Evolutionary conservation across 164 flowering plant genomes (phyloP).

Genomic region (Malania oleifera): DNA sequence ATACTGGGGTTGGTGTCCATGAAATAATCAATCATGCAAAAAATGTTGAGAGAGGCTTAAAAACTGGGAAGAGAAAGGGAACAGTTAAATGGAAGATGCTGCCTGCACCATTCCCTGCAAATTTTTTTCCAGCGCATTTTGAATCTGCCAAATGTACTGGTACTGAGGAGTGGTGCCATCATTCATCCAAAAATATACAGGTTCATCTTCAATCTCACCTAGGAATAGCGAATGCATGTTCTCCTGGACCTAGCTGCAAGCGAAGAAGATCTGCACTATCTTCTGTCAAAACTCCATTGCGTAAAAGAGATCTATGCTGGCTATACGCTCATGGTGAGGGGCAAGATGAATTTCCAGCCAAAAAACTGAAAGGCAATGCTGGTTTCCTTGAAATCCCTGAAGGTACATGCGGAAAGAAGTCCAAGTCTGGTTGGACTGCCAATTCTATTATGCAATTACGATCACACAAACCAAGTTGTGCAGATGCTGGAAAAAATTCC

Average conservation of each 20-base stretch:
- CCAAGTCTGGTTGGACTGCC: slow-evolving; percentile 11
- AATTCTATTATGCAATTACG: slow-evolving; percentile 5
- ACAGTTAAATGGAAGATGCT: slow-evolving; percentile 33
- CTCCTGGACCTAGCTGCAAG: slow-evolving; percentile 22
- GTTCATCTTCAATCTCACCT: slow-evolving; percentile 14
- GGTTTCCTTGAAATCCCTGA: slow-evolving; percentile 12
- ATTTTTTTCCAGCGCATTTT: slow-evolving; percentile 15
- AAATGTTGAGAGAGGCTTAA: slow-evolving; percentile 13
- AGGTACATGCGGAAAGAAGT: slow-evolving; percentile 19
- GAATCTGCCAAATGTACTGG: slow-evolving; percentile 9
- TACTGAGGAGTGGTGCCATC: slow-evolving; percentile 10
- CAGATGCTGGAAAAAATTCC: slow-evolving; percentile 10
- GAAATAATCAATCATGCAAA: slow-evolving; percentile 14
- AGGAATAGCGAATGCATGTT: slow-evolving; percentile 11
- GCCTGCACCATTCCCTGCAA: slow-evolving; percentile 19
- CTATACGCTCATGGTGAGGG: slow-evolving; percentile 18
- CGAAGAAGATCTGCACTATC: slow-evolving; percentile 21
- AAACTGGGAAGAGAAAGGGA: slow-evolving; percentile 31
- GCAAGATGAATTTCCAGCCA: slow-evolving; percentile 17
- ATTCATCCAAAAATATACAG: slow-evolving; percentile 18
- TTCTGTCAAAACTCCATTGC: slow-evolving; percentile 18
- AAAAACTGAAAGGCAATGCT: neutral
- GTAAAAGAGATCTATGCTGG: slow-evolving; percentile 24
- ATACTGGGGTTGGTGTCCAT: slow-evolving; percentile 8
- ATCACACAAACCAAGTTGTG: slow-evolving; percentile 13